Base-by-base conservation (phyloP, 2,329 filamentous ascomycete genomes). In the Periconia macrospinosa region DNA sequence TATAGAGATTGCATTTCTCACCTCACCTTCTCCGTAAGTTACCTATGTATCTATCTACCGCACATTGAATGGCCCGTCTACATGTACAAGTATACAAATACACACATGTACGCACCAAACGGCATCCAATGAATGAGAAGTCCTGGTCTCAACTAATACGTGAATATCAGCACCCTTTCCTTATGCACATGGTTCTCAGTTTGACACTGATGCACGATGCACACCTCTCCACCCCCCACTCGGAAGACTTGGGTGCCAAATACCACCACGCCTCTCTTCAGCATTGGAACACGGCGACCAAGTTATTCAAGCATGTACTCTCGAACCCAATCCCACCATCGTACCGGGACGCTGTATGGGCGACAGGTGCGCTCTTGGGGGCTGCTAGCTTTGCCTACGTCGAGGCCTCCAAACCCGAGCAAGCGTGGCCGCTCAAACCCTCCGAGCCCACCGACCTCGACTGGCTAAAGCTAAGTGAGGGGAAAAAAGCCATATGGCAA, bases 391-490 rank as follows among this genome's bases (percentile, higher is more conserved):
- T 82, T 53, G 76, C 76, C 33, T 75, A 75, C 20, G 65, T 81
- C 19, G 78, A 81, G 30, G 71, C 73, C 1, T 54, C 62, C 0
- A 69, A 71, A 0, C 72, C 81, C 0, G 68, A 78, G 47, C 67
- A 81, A 50, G 75, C 80, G 2, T 88, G 85, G 85, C 85, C 85
- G 0, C 69, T 88, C 1, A 79, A 75, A 37, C 57, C 70, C 2
- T 65, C 73, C 0, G 71, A 71, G 0, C 54, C 72, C 0, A 62
- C 70, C 1, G 82, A 86, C 56, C 72, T 87, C 1, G 76, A 82
- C 60, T 88, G 85, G 85, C 64, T 87, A 2, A 80, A 75, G 47
- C 77, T 87, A 65, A 78, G 75, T 53, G 77, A 82, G 13, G 82
- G 82, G 0, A 87, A 87, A 67, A 77, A 75, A 49, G 75, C 77